Evolutionary conservation across 306 rosid genomes (phyloP).

Genomic region (Sicyos edulis): DNA sequence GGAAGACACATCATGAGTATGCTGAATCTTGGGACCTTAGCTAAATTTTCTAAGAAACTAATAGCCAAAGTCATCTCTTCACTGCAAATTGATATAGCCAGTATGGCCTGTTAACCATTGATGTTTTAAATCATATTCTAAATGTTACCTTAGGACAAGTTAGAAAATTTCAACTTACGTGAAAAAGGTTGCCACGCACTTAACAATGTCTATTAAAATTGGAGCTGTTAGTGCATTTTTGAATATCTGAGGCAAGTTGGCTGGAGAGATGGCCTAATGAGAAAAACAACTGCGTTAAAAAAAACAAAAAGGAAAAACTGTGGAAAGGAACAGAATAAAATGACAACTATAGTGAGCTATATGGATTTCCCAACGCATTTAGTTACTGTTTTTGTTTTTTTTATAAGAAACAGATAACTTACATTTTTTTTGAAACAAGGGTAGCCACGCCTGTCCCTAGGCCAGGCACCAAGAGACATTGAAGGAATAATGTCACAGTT

Average conservation of each 20-base stretch:
- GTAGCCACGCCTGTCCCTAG: no score
- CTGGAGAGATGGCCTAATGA: constrained; percentile 59
- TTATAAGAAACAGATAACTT: no score
- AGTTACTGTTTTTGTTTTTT: no score
- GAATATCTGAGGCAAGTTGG: constrained; percentile 62
- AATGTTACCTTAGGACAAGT: not conserved
- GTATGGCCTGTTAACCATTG: not conserved
- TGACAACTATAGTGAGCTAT: not conserved
- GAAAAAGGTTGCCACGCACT: constrained; percentile 72
- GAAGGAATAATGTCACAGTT: no score
- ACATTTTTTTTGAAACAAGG: no score
- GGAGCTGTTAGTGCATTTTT: constrained; percentile 73
- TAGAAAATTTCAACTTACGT: constrained; percentile 38
- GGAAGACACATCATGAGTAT: constrained; percentile 71
- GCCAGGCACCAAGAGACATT: no score
- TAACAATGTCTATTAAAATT: constrained; percentile 62
- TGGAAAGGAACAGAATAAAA: not conserved
- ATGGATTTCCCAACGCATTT: constrained; percentile 2
- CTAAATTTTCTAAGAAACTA: constrained; percentile 56
- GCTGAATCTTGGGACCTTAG: constrained; percentile 73
- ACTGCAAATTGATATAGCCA: constrained; percentile 36
- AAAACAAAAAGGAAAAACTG: not conserved
- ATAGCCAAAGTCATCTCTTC: constrained; percentile 65
- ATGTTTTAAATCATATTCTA: not conserved
- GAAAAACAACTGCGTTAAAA: constrained; percentile 18